Evolutionary conservation across 306 rosid genomes (phyloP), one percentile per base, ranked within the genome.

Genomic region (apple (Malus domestica)): DNA sequence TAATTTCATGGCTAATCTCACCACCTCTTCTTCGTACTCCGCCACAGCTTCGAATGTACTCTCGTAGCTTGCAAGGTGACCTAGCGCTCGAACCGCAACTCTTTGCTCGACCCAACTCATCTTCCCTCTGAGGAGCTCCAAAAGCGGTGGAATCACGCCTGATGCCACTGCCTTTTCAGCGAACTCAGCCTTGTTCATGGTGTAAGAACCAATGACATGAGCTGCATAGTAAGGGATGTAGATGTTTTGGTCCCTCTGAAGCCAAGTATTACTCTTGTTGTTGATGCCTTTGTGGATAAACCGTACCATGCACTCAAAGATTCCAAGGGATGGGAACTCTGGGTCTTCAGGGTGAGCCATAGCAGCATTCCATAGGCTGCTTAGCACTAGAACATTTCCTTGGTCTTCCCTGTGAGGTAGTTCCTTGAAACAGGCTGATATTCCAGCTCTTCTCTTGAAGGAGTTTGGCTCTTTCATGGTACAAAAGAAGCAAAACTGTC

Each of bases 151-250:
- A 13, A 93, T 81, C 3, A 90, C 93, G 4, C 98, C 97, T 0
- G 91, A 82, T 27, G 85, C 46, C 0, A 82, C 96, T 1, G 98
- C 96, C 66, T 69, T 60, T 67, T 88, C 84, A 13, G 93, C 90
- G 44, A 89, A 93, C 75, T 86, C 88, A 5, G 79, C 85, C 70
- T 74, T 84, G 69, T 93, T 87, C 87, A 90, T 88, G 8, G 98
- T 93, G 75, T 90, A 90, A 46, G 98, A 93, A 20, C 98, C 98
- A 68, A 93, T 93, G 11, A 90, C 84, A 57, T 93, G 97, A 44
- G 95, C 95, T 16, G 98, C 95, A 45, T 93, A 93, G 40, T 93
- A 93, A 44, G 98, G 98, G 45, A 89, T 81, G 66, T 89, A 93
- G 7, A 89, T 88, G 78, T 93, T 93, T 77, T 93, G 95, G 61